These are phyloP conservation scores for Fraxinus ornus DNA, from an alignment of 305 asterid species.

Conservation along the genomic window DNA sequence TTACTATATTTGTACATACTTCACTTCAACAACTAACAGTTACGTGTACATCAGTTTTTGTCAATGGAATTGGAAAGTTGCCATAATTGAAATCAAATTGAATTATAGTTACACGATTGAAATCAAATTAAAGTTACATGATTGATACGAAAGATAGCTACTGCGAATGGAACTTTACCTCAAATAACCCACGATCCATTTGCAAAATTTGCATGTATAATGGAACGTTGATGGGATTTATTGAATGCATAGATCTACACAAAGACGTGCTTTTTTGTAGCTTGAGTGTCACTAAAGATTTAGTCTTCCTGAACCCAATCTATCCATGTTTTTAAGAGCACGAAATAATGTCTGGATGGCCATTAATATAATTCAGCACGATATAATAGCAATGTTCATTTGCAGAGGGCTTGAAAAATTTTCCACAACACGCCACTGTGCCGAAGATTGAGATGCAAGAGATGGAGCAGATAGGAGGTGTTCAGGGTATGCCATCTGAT, in stretches of 20 bases:
- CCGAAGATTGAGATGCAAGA: conserved; percentile 66
- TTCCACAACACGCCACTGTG: conserved; percentile 46
- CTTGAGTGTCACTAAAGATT: not conserved
- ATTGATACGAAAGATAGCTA: not conserved
- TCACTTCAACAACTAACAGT: not conserved
- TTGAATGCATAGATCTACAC: not conserved
- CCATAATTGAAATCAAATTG: not conserved
- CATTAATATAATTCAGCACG: not conserved
- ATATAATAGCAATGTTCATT: not conserved
- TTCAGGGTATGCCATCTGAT: conserved; percentile 56
- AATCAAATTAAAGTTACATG: not conserved
- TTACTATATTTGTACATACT: not conserved
- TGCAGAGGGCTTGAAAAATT: conserved; percentile 85
- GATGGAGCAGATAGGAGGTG: conserved; percentile 56
- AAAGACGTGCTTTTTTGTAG: not conserved
- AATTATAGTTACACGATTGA: not conserved
- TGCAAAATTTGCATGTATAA: conserved; percentile 3
- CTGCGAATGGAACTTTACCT: not conserved
- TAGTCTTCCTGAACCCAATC: not conserved
- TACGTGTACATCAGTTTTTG: not conserved
- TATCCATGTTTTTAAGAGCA: not conserved
- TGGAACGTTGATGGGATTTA: not conserved
- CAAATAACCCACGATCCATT: not conserved
- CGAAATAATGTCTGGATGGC: not conserved
- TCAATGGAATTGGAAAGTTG: not conserved